Percentiles rank a stretch among this genome's conserved stretches.
phyloP scores from a whole-genome alignment of 768 basidiomycete species.

The Leccinum subgranulosum region DNA sequence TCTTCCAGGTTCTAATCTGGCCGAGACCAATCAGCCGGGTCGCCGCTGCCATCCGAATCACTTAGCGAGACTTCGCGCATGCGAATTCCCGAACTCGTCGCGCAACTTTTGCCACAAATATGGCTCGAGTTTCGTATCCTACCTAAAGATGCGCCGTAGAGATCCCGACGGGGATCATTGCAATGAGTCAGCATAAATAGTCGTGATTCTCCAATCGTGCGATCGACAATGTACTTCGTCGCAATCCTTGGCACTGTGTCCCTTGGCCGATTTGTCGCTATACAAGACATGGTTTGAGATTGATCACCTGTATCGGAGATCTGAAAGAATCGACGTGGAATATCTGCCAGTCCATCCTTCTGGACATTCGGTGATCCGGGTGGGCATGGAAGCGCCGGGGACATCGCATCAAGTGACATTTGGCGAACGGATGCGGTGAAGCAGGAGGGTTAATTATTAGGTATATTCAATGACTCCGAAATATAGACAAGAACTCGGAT shows the following conservation, averaged over 20 bases:
- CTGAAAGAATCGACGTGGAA: slow-evolving; percentile 2
- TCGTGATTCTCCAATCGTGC: background rate
- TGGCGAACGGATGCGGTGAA: background rate
- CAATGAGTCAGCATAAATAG: background rate
- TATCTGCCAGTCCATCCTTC: background rate
- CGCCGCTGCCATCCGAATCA: background rate
- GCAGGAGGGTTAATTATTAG: background rate
- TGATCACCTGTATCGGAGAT: slow-evolving; percentile 5
- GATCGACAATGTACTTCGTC: background rate
- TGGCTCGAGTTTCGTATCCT: background rate
- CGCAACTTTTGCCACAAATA: background rate
- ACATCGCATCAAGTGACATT: slow-evolving; percentile 12
- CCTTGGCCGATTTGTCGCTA: background rate
- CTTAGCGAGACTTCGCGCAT: background rate
- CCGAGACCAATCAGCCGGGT: background rate
- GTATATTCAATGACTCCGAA: slow-evolving; percentile 1
- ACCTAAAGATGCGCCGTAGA: background rate
- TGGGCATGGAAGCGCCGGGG: slow-evolving; percentile 9
- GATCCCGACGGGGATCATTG: background rate
- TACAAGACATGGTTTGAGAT: background rate
- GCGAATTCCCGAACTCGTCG: background rate
- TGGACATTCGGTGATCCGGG: background rate
- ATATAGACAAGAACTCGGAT: background rate
- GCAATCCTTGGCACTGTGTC: background rate
- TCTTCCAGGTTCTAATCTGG: background rate